Conservation (phyloP, 2,329 filamentous ascomycete genomes). For the Phialophora macrospora region DNA sequence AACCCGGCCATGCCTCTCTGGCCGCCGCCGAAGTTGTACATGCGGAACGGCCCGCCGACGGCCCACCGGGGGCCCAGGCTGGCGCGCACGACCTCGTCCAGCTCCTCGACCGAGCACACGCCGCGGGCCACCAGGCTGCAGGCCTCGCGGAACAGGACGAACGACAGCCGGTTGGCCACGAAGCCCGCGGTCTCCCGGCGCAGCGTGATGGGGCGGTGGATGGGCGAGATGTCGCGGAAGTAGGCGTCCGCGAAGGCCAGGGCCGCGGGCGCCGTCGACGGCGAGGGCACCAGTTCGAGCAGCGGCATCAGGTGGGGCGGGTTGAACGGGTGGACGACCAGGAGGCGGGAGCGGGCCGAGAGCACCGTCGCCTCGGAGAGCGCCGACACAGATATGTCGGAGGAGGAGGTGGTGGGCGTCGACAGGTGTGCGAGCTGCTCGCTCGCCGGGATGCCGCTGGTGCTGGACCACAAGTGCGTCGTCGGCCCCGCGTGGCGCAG, state of each 20-base stretch:
- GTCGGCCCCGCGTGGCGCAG: slow-evolving; percentile 50
- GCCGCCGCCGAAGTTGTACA: slow-evolving; percentile 64
- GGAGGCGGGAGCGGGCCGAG: slow-evolving; percentile 44
- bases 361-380: neutral
- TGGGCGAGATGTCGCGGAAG: slow-evolving; percentile 94
- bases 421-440: slow-evolving; percentile 51
- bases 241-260: slow-evolving; percentile 59
- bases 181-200: slow-evolving; percentile 86
- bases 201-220: slow-evolving; percentile 95
- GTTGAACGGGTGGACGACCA: slow-evolving; percentile 67
- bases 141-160: slow-evolving; percentile 61
- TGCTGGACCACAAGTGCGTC: slow-evolving; percentile 62
- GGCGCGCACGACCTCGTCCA: slow-evolving; percentile 59
- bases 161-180: slow-evolving; percentile 63
- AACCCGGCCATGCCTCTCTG: slow-evolving; percentile 58
- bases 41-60: slow-evolving; percentile 62
- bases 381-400: no score
- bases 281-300: slow-evolving; percentile 61
- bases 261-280: slow-evolving; percentile 47
- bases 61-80: slow-evolving; percentile 62
- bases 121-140: slow-evolving; percentile 60
- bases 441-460: slow-evolving; percentile 62
- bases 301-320: slow-evolving; percentile 67
- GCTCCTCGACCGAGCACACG: slow-evolving; percentile 58
- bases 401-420: no score